Percentiles rank a stretch among this genome's conserved stretches.
Conservation (phyloP, 2,329 filamentous ascomycete species). For the Fusarium sp. region DNA sequence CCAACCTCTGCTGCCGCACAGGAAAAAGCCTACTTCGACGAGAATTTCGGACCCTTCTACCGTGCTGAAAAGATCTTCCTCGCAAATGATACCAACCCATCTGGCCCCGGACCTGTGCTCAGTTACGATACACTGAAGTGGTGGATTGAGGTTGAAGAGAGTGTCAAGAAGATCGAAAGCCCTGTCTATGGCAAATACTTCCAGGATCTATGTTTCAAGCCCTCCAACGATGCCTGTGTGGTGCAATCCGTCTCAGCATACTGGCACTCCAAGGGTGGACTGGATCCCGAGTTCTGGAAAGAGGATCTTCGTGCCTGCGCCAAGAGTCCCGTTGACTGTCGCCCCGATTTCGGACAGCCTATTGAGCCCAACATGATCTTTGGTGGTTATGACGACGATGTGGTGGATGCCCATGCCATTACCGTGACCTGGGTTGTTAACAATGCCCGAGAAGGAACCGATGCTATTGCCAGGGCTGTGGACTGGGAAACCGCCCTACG, state of each 20-base stretch:
- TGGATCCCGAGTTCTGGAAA: conserved; percentile 71
- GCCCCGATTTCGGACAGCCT: conserved; percentile 90
- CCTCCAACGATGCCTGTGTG: conserved; percentile 88
- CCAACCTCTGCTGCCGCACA: conserved; percentile 89
- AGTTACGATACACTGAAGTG: conserved; percentile 89
- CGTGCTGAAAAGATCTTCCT: conserved; percentile 93
- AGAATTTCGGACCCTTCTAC: conserved; percentile 95
- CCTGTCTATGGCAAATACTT: conserved; percentile 75
- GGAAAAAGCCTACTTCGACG: conserved; percentile 94
- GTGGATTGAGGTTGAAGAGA: conserved; percentile 93
- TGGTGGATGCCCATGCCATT: conserved; percentile 81
- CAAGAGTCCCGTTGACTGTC: conserved; percentile 83
- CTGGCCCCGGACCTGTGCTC: conserved; percentile 79
- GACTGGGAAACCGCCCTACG: conserved; percentile 90
- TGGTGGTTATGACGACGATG: conserved; percentile 79
- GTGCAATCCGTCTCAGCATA: conserved; percentile 94
- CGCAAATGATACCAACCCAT: conserved; percentile 82
- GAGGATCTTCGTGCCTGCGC: conserved; percentile 79
- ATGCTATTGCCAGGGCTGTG: conserved; percentile 78
- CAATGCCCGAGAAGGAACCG: conserved; percentile 81
- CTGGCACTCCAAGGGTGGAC: conserved; percentile 72
- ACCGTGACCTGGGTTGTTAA: conserved; percentile 95
- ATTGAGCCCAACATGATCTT: conserved; percentile 87
- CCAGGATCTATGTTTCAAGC: conserved; percentile 93
- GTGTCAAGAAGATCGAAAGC: conserved; percentile 79